phyloP scores from a whole-genome alignment of 2,329 filamentous ascomycete genomes.

The Herpotrichia juniperi region DNA sequence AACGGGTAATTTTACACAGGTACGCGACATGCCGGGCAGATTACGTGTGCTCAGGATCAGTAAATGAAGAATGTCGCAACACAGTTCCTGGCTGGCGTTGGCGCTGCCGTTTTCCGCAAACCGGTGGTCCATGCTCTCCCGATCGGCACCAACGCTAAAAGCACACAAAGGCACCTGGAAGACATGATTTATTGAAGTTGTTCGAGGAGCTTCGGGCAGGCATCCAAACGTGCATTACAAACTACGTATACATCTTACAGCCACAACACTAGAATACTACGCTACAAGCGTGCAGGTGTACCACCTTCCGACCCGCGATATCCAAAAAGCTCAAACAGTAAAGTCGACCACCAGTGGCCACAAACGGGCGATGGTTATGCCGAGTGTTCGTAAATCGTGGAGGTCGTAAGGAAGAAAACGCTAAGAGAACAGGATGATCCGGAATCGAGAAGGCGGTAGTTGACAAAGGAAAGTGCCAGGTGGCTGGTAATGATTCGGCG shows the following conservation, averaged over 20 bases:
- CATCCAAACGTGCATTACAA: constrained; percentile 1
- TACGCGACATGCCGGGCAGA: too few species aligned
- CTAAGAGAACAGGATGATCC: constrained; percentile 7
- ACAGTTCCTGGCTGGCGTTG: too few species aligned
- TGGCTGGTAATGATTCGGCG: not conserved
- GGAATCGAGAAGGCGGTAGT: constrained; percentile 2
- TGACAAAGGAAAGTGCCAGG: constrained; percentile 5
- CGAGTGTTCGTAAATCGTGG: not conserved
- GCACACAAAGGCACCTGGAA: too few species aligned
- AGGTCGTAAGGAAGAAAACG: constrained; percentile 7
- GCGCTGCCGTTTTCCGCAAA: too few species aligned
- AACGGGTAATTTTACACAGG: too few species aligned
- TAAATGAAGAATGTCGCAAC: too few species aligned
- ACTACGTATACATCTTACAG: not conserved
- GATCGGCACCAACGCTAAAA: too few species aligned
- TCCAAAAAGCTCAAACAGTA: not conserved
- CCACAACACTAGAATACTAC: not conserved
- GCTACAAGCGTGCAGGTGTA: not conserved
- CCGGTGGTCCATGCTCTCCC: too few species aligned
- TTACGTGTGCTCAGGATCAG: too few species aligned
- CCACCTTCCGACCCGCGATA: not conserved
- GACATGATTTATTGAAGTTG: too few species aligned
- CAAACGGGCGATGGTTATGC: not conserved
- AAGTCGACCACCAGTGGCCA: not conserved
- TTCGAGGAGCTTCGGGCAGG: not conserved